A percentile compares a stretch with the other conserved stretches of the same genome.
Conservation (phyloP, 345 rosid genomes). For the Clarkia xantiana region DNA sequence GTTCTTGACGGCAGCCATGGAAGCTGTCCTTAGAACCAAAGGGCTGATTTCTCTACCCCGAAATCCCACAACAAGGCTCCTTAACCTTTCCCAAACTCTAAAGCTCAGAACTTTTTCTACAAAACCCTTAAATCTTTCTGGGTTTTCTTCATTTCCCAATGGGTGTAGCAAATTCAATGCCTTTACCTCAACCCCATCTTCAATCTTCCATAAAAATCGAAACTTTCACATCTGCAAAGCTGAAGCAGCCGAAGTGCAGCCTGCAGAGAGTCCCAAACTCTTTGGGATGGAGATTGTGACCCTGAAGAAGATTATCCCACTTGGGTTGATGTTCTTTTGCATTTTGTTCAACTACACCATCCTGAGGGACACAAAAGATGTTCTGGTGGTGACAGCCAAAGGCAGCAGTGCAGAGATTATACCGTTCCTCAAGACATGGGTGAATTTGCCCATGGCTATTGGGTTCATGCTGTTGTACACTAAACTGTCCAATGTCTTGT, state of each 20-base stretch:
- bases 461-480: slow-evolving; percentile 90
- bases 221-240: slow-evolving; percentile 57
- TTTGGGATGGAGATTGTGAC: slow-evolving; percentile 63
- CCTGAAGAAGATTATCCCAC: slow-evolving; percentile 74
- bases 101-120: slow-evolving; percentile 56
- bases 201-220: slow-evolving; percentile 26
- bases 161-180: slow-evolving; percentile 14
- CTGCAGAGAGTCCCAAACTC: slow-evolving; percentile 42
- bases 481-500: slow-evolving; percentile 55
- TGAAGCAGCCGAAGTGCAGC: slow-evolving; percentile 57
- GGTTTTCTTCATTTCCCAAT: slow-evolving; percentile 32
- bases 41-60: slow-evolving; percentile 66
- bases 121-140: slow-evolving; percentile 30
- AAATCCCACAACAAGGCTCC: slow-evolving; percentile 30
- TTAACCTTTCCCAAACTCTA: slow-evolving; percentile 51
- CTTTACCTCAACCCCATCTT: slow-evolving; percentile 34
- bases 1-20: slow-evolving; percentile 32
- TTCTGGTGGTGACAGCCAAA: slow-evolving; percentile 86
- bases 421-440: slow-evolving; percentile 92
- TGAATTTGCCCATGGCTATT: slow-evolving; percentile 91
- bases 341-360: slow-evolving; percentile 90
- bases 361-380: slow-evolving; percentile 93
- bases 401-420: slow-evolving; percentile 96
- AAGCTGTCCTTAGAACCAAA: slow-evolving; percentile 52
- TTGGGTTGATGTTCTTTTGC: slow-evolving; percentile 94